Conservation (phyloP, 129 eudicot genomes). For the Lonicera japonica region DNA sequence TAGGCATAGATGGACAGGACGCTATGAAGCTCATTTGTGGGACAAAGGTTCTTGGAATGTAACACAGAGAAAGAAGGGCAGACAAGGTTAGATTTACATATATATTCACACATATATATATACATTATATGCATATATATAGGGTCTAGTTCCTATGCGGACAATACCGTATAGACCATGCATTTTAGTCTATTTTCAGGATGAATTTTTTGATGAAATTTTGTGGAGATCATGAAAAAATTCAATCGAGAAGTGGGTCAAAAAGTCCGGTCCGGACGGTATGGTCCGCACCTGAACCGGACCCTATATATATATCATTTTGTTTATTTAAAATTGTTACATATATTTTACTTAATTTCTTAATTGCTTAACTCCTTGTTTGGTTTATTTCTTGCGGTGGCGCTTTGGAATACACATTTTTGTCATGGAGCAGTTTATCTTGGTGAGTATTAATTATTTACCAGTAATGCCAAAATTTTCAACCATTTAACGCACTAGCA, state of each 20-base stretch:
- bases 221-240: too few relatives aligned
- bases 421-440: slow-evolving; percentile 66
- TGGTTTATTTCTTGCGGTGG: slow-evolving; percentile 11
- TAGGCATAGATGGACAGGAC: slow-evolving; percentile 84
- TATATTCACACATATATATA: neutral
- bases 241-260: too few relatives aligned
- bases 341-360: neutral
- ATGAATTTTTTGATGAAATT: too few relatives aligned
- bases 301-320: neutral
- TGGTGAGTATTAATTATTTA: slow-evolving; percentile 35
- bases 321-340: neutral
- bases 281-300: too few relatives aligned
- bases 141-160: too few relatives aligned
- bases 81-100: slow-evolving; percentile 49
- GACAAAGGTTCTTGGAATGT: slow-evolving; percentile 86
- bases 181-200: too few relatives aligned
- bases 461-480: neutral
- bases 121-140: too few relatives aligned
- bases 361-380: slow-evolving; percentile 6
- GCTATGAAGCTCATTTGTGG: slow-evolving; percentile 87
- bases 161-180: too few relatives aligned
- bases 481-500: neutral
- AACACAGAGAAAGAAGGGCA: slow-evolving; percentile 84
- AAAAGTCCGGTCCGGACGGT: too few relatives aligned
- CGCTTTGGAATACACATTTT: slow-evolving; percentile 15